Percentiles rank a stretch among this genome's conserved stretches.
Conservation (phyloP, 2,329 filamentous ascomycete species). For the Trichophyton simii region DNA sequence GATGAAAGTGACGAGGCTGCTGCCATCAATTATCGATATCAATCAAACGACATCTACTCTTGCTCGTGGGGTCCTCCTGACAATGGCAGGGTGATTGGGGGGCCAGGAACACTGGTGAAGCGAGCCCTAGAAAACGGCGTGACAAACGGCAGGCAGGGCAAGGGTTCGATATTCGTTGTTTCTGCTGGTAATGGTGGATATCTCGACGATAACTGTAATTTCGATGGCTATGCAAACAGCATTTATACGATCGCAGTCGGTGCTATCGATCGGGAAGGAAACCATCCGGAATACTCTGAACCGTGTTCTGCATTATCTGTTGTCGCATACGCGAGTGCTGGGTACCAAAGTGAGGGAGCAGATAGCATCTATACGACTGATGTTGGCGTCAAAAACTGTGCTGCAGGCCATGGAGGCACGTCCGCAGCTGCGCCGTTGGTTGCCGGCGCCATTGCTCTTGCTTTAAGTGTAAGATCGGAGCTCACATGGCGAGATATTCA, state of each 20-base stretch:
- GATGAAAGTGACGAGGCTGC: slow-evolving; percentile 59
- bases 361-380: no score
- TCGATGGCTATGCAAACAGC: slow-evolving; percentile 97
- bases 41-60: slow-evolving; percentile 92
- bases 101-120: slow-evolving; percentile 74
- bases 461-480: slow-evolving; percentile 71
- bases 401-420: no score
- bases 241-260: slow-evolving; percentile 99
- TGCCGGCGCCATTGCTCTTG: slow-evolving; percentile 81
- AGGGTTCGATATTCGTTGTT: slow-evolving; percentile 90
- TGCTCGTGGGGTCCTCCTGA: slow-evolving; percentile 98
- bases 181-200: slow-evolving; percentile 94
- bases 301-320: no score
- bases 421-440: slow-evolving; percentile 89
- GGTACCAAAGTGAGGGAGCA: no score
- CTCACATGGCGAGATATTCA: slow-evolving; percentile 90
- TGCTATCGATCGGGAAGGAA: slow-evolving; percentile 72
- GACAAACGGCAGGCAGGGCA: slow-evolving; percentile 70
- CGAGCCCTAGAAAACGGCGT: slow-evolving; percentile 84
- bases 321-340: no score
- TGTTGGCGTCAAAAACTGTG: no score
- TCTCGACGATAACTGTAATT: slow-evolving; percentile 66
- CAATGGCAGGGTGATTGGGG: slow-evolving; percentile 88
- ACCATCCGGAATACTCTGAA: slow-evolving; percentile 77
- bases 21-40: slow-evolving; percentile 81